Conservation (phyloP, 2,329 filamentous ascomycete species). For the Trichoderma atrobrunneum region DNA sequence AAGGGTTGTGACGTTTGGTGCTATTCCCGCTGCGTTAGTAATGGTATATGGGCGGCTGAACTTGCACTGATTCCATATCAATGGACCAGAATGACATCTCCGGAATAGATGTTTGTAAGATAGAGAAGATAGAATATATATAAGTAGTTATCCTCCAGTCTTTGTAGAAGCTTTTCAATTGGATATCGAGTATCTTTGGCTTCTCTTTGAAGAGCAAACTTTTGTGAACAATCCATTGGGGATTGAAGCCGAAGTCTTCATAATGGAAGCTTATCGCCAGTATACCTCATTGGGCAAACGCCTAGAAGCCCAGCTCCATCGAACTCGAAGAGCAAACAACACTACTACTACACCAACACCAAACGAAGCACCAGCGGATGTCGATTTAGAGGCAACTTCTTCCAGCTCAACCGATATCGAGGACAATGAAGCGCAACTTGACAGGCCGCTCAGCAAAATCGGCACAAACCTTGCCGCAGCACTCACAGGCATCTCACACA, state of each 20-base stretch:
- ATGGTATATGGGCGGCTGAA: neutral
- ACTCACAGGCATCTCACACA: neutral
- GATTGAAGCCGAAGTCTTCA: neutral
- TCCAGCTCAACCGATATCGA: neutral
- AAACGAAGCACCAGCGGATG: neutral
- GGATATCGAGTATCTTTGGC: neutral
- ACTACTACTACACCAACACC: neutral
- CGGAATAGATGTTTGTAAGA: neutral
- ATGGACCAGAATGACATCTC: neutral
- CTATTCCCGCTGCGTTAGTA: neutral
- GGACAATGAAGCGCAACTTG: neutral
- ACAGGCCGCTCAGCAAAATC: neutral
- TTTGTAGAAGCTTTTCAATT: neutral
- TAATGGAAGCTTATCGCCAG: slow-evolving; percentile 1
- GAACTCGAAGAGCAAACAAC: neutral
- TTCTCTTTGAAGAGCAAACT: neutral
- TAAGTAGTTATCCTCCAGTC: neutral
- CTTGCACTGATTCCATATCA: neutral
- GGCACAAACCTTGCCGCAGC: slow-evolving; percentile 2
- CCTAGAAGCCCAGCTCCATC: neutral
- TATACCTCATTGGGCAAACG: neutral
- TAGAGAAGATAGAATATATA: neutral
- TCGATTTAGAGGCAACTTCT: neutral
- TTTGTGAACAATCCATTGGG: neutral
- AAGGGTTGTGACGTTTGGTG: neutral